Percentiles rank a stretch among this genome's conserved stretches.
Conservation (phyloP, 1,284 basidiomycete species). For the Cryptococcus deneoformans region DNA sequence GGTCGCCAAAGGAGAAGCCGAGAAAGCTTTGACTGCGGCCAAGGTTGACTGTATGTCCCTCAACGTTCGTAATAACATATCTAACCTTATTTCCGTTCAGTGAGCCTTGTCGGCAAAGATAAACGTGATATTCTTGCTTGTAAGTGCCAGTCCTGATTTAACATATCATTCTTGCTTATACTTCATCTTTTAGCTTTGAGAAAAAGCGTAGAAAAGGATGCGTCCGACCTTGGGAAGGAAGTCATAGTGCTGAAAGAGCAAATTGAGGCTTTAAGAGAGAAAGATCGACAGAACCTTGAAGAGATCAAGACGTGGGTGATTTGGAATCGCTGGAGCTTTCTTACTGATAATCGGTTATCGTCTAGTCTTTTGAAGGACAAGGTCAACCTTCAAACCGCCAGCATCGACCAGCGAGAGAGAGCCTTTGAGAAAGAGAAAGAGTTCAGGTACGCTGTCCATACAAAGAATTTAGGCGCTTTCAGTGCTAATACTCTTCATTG, state of each 20-base stretch:
- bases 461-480: too few relatives aligned
- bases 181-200: constrained; percentile 64
- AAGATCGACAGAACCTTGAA: constrained; percentile 86
- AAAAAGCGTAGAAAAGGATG: constrained; percentile 85
- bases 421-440: constrained; percentile 63
- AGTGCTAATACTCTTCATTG: not conserved
- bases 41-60: constrained; percentile 74
- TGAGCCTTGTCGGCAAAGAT: constrained; percentile 51
- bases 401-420: constrained; percentile 77
- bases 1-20: constrained; percentile 63
- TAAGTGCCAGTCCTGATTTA: constrained; percentile 2
- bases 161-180: not conserved
- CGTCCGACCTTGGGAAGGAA: constrained; percentile 67
- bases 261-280: constrained; percentile 70
- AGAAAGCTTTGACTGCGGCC: constrained; percentile 72
- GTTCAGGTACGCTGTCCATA: constrained; percentile 27
- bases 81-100: constrained; percentile 8
- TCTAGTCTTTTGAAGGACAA: constrained; percentile 75
- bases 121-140: constrained; percentile 47
- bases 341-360: not conserved
- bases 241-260: constrained; percentile 63
- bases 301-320: constrained; percentile 64
- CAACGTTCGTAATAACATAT: not conserved
- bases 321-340: not conserved
- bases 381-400: constrained; percentile 80